Percentiles rank a stretch among this genome's conserved stretches.
Conservation (phyloP, 2,329 filamentous ascomycete species). For the Domatiomyces catenatus region DNA sequence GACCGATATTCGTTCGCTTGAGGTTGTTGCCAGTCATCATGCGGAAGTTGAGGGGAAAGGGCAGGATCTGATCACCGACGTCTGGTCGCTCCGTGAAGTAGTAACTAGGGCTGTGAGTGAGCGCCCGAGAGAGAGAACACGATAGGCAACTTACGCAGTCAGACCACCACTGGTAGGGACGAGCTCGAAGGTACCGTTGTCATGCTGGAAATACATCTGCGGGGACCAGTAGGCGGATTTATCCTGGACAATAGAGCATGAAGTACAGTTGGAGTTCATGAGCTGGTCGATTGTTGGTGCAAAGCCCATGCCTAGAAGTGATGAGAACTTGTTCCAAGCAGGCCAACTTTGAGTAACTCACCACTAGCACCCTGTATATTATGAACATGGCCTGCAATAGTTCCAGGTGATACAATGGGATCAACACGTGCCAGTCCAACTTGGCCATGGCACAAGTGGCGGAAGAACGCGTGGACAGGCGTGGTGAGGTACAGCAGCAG, state of each 20-base stretch:
- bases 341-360: conserved; percentile 32
- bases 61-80: conserved; percentile 19
- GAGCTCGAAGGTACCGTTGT: conserved; percentile 49
- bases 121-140: background rate
- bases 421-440: conserved; percentile 60
- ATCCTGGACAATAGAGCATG: conserved; percentile 64
- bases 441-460: conserved; percentile 65
- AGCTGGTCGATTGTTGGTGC: conserved; percentile 43
- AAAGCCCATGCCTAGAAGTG: conserved; percentile 45
- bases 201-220: conserved; percentile 58
- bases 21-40: conserved; percentile 65
- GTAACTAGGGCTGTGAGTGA: conserved; percentile 41
- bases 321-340: conserved; percentile 1
- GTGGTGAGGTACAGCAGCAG: conserved; percentile 1
- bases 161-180: conserved; percentile 67
- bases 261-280: conserved; percentile 53
- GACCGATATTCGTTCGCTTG: conserved; percentile 54
- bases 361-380: conserved; percentile 60
- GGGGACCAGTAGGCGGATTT: conserved; percentile 84
- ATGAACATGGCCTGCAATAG: conserved; percentile 52
- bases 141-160: conserved; percentile 51
- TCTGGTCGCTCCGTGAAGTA: conserved; percentile 48
- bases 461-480: conserved; percentile 57
- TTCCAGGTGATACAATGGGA: conserved; percentile 52
- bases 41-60: conserved; percentile 62